phyloP scores from a whole-genome alignment of 306 rosid genomes.

The Chamaecrista fasciculata region DNA sequence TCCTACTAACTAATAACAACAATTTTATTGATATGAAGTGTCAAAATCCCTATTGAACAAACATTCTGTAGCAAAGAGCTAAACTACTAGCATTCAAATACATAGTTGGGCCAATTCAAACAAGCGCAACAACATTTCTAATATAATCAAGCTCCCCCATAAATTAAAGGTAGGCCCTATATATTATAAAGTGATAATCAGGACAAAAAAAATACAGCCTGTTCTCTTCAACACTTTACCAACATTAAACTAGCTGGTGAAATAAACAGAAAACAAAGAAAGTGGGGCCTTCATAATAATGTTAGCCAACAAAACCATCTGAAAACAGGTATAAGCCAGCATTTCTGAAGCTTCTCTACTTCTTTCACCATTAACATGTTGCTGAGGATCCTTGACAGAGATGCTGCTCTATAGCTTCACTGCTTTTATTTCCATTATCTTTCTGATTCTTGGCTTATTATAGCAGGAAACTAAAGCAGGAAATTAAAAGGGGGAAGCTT shows the following conservation, averaged over 20 bases:
- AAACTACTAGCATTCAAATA: constrained; percentile 20
- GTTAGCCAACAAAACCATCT: constrained; percentile 38
- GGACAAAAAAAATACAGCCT: constrained; percentile 60
- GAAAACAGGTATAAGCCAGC: constrained; percentile 36
- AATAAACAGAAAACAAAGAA: constrained; percentile 14
- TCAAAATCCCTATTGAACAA: background rate
- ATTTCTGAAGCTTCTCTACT: constrained; percentile 39
- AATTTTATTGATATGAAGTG: constrained; percentile 4
- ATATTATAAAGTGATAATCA: constrained; percentile 32
- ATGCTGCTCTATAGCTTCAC: constrained; percentile 29
- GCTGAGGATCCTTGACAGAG: constrained; percentile 22
- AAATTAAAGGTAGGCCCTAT: constrained; percentile 26
- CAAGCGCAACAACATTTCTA: constrained; percentile 6
- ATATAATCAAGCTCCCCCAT: constrained; percentile 22
- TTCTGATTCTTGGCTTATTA: constrained; percentile 17
- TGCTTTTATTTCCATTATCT: constrained; percentile 25
- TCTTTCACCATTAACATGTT: constrained; percentile 32
- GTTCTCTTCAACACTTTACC: constrained; percentile 40
- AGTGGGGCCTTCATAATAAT: constrained; percentile 32
- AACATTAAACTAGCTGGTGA: constrained; percentile 30
- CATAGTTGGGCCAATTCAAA: constrained; percentile 26
- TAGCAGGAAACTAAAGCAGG: constrained; percentile 36
- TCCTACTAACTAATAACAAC: constrained; percentile 4
- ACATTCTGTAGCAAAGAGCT: constrained; percentile 8
- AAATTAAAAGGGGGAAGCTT: constrained; percentile 27